phyloP scores from a whole-genome alignment of 2,329 filamentous ascomycete genomes.

The Microdochium bolleyi region DNA sequence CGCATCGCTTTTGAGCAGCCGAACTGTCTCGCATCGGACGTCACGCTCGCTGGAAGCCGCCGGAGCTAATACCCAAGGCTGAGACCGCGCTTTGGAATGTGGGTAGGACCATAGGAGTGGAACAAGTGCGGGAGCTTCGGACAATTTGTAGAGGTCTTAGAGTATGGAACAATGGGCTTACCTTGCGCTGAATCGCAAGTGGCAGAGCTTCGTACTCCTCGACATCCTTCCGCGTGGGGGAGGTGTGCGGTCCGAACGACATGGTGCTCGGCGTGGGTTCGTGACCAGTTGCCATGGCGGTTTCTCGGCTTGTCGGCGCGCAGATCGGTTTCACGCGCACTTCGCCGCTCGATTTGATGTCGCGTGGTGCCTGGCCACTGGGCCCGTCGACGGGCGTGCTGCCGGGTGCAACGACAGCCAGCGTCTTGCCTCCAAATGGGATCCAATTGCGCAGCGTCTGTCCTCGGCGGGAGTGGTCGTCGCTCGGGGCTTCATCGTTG shows the following conservation, averaged over 20 bases:
- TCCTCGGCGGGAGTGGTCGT: not conserved
- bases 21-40: too few relatives aligned
- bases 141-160: not conserved
- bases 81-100: too few relatives aligned
- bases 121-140: not conserved
- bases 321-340: not conserved
- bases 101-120: too few relatives aligned
- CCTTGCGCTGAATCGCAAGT: conserved; percentile 41
- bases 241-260: conserved; percentile 5
- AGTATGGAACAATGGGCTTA: conserved; percentile 19
- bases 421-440: conserved; percentile 2
- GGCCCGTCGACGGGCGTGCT: conserved; percentile 10
- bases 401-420: conserved; percentile 6
- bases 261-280: not conserved
- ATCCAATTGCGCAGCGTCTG: not conserved
- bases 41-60: too few relatives aligned
- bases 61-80: too few relatives aligned
- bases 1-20: too few relatives aligned
- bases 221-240: conserved; percentile 24
- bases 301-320: not conserved
- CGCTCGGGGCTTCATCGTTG: not conserved
- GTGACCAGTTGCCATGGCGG: not conserved
- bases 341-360: not conserved
- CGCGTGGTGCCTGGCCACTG: not conserved
- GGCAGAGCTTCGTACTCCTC: conserved; percentile 43